Conservation (phyloP, 805 yeast species). For the Myxozyma vanderwaltii region DNA sequence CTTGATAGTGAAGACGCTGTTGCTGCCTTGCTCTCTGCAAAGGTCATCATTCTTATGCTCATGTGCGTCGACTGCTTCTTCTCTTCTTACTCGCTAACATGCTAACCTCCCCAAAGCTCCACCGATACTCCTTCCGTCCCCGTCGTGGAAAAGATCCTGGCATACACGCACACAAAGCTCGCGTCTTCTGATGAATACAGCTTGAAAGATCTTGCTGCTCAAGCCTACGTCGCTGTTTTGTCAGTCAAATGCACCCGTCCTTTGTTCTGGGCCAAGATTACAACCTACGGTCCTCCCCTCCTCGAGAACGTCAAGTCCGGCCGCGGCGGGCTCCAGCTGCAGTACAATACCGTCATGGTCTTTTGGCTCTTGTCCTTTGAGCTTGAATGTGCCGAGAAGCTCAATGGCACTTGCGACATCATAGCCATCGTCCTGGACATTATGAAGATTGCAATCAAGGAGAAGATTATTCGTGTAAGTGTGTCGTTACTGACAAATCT, state of each 20-base stretch:
- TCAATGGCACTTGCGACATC: conserved; percentile 54
- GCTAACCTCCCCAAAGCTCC: conserved; percentile 31
- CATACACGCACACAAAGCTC: conserved; percentile 39
- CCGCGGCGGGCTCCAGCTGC: conserved; percentile 69
- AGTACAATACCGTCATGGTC: conserved; percentile 73
- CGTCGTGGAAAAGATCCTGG: conserved; percentile 47
- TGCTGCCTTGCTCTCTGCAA: conserved; percentile 57
- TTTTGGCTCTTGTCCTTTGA: conserved; percentile 87
- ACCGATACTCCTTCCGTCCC: conserved; percentile 36
- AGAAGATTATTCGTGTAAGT: conserved; percentile 85
- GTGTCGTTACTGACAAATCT: conserved; percentile 53
- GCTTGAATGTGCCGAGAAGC: conserved; percentile 50
- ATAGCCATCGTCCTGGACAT: conserved; percentile 53
- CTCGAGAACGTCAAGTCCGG: conserved; percentile 51
- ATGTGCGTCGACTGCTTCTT: conserved; percentile 32
- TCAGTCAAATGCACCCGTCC: conserved; percentile 56
- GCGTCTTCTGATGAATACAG: conserved; percentile 49
- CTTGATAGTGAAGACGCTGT: conserved; percentile 59
- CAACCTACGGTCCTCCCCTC: conserved; percentile 52
- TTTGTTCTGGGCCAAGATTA: conserved; percentile 52
- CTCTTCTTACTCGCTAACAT: background rate
- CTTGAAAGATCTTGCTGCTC: conserved; percentile 63
- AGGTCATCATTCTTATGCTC: conserved; percentile 57
- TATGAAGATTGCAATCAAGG: conserved; percentile 82
- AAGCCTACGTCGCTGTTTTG: conserved; percentile 63